phyloP scores from a whole-genome alignment of 345 rosid genomes.

The Acer campestre region DNA sequence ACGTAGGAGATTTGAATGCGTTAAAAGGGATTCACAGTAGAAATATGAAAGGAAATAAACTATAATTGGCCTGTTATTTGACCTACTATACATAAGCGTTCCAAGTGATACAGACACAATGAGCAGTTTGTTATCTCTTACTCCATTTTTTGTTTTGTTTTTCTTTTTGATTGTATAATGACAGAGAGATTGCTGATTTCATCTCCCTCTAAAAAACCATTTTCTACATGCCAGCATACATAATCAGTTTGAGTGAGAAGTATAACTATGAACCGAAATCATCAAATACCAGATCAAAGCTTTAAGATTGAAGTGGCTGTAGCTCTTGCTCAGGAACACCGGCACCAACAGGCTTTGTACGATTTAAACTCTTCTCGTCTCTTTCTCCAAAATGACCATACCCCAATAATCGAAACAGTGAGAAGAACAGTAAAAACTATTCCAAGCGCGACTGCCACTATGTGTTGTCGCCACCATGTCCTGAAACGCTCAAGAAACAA shows the following conservation, averaged over 20 bases:
- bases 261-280: not conserved
- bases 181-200: not conserved
- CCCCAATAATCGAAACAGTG: constrained; percentile 43
- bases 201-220: not conserved
- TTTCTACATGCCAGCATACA: not conserved
- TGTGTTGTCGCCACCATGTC: constrained; percentile 68
- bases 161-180: constrained; percentile 17
- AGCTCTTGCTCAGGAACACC: constrained; percentile 75
- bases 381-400: constrained; percentile 54
- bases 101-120: not conserved
- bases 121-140: not conserved
- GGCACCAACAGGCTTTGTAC: constrained; percentile 68
- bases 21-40: not conserved
- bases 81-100: not conserved
- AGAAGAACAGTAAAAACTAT: constrained; percentile 39
- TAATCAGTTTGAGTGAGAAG: not conserved
- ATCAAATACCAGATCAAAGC: not conserved
- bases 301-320: constrained; percentile 54
- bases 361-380: constrained; percentile 38
- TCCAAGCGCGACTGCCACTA: constrained; percentile 40
- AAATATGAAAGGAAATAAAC: not conserved
- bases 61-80: not conserved
- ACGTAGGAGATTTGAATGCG: not conserved
- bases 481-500: constrained; percentile 37
- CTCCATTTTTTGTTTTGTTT: constrained; percentile 3